phyloP scores from a whole-genome alignment of 2,329 filamentous ascomycete genomes.

The Apiospora hydei region DNA sequence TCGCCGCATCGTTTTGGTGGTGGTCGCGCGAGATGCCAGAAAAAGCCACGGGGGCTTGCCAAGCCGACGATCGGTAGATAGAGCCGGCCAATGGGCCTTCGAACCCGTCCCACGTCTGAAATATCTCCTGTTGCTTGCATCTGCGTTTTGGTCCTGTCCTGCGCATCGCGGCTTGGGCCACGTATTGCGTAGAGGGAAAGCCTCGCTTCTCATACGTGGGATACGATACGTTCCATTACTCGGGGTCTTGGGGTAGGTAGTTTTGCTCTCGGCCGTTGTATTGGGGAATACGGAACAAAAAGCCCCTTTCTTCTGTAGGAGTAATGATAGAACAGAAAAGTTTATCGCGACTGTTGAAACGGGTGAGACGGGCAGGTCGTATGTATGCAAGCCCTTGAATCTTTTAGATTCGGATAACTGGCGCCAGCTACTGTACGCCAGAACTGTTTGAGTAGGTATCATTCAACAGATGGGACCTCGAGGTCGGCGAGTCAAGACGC shows the following conservation, averaged over 20 bases:
- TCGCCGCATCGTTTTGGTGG: background rate
- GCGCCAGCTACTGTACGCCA: background rate
- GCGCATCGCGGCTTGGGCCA: conserved; percentile 5
- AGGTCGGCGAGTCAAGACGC: conserved; percentile 5
- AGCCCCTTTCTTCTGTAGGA: conserved; percentile 5
- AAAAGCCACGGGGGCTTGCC: conserved; percentile 19
- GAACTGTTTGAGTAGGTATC: background rate
- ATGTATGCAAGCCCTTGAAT: background rate
- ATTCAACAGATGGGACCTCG: background rate
- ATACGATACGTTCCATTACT: conserved; percentile 15
- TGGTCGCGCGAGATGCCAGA: background rate
- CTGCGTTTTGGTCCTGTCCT: background rate
- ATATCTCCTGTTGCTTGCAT: background rate
- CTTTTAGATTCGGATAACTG: background rate
- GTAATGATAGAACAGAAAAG: background rate
- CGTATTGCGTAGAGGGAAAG: background rate
- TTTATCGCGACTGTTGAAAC: conserved; percentile 2
- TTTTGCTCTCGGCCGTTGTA: background rate
- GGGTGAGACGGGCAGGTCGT: background rate
- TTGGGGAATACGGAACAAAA: background rate
- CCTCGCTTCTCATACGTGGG: background rate
- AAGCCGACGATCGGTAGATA: conserved; percentile 12
- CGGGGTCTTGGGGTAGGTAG: background rate
- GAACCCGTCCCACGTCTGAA: background rate
- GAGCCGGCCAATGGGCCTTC: conserved; percentile 1